These are phyloP conservation scores for Monosporozyma aquatica DNA, from an alignment of 805 yeast genomes.

Conservation along the genomic window DNA sequence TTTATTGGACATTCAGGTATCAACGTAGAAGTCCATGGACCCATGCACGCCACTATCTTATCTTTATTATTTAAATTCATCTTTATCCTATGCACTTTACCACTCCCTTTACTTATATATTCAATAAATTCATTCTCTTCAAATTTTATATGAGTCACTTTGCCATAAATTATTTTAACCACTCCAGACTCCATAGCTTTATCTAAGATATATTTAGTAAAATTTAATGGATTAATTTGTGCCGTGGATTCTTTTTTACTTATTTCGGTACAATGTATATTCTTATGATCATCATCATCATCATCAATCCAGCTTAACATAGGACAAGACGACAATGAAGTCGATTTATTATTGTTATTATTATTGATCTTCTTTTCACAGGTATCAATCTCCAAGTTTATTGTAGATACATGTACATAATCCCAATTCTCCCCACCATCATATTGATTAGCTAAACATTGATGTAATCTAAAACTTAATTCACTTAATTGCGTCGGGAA, in stretches of 20 bases:
- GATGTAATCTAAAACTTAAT: constrained; percentile 75
- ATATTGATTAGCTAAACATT: constrained; percentile 65
- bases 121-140: constrained; percentile 58
- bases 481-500: constrained; percentile 94
- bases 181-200: constrained; percentile 76
- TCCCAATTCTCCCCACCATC: constrained; percentile 91
- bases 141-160: constrained; percentile 59
- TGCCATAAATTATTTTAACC: constrained; percentile 78
- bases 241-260: constrained; percentile 89
- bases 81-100: too few species aligned
- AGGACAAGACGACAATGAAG: too few species aligned
- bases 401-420: constrained; percentile 78
- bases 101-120: too few species aligned
- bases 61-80: constrained; percentile 16
- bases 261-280: constrained; percentile 67
- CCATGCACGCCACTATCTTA: constrained; percentile 76
- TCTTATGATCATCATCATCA: constrained; percentile 50
- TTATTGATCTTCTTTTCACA: too few species aligned
- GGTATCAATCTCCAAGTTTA: constrained; percentile 82
- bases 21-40: constrained; percentile 94
- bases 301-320: constrained; percentile 73
- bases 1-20: constrained; percentile 90
- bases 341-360: too few species aligned
- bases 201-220: constrained; percentile 73
- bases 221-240: constrained; percentile 91